Percentiles rank a stretch among this genome's conserved stretches.
phyloP scores from a whole-genome alignment of 2,329 filamentous ascomycete species.

The Harringtonia aguacate region DNA sequence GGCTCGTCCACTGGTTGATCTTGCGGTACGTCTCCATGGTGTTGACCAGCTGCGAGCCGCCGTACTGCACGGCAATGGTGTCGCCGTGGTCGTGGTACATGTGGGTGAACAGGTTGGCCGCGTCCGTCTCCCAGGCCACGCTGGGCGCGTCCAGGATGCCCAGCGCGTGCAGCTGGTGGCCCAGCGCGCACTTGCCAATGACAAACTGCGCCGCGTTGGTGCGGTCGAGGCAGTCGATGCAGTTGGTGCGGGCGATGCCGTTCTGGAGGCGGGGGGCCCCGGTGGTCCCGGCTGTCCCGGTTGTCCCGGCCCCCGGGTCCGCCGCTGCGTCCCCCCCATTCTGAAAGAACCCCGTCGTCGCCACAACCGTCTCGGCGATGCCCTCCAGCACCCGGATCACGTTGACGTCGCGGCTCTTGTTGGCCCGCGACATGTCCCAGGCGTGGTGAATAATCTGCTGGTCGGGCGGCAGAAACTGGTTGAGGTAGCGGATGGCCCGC shows the following conservation, averaged over 20 bases:
- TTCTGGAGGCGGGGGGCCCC: conserved; percentile 79
- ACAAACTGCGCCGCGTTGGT: conserved; percentile 98
- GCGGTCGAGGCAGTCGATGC: conserved; percentile 92
- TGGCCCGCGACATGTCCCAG: conserved; percentile 96
- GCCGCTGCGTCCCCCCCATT: conserved; percentile 60
- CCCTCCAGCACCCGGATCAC: conserved; percentile 85
- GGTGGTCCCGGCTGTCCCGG: conserved; percentile 26
- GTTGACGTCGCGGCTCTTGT: conserved; percentile 84
- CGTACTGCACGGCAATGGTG: conserved; percentile 95
- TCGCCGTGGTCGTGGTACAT: conserved; percentile 99
- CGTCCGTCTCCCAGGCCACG: conserved; percentile 90
- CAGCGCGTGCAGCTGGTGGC: conserved; percentile 82
- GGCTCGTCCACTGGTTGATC: conserved; percentile 97
- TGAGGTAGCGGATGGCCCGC: conserved; percentile 79
- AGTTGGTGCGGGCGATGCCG: conserved; percentile 89
- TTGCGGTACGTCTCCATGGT: conserved; percentile 99
- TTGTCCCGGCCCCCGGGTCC: not conserved
- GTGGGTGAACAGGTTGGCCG: conserved; percentile 89
- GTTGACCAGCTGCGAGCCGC: conserved; percentile 93
- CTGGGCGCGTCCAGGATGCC: conserved; percentile 69
- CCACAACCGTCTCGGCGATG: conserved; percentile 80
- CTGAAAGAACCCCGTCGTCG: conserved; percentile 84
- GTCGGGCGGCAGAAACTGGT: conserved; percentile 76
- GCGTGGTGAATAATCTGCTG: conserved; percentile 89
- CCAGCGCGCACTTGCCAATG: conserved; percentile 87